Evolutionary conservation across 1,284 basidiomycete species (phyloP), one percentile per base, ranked within the genome.

Genomic region (Cryptococcus maquisensis): DNA sequence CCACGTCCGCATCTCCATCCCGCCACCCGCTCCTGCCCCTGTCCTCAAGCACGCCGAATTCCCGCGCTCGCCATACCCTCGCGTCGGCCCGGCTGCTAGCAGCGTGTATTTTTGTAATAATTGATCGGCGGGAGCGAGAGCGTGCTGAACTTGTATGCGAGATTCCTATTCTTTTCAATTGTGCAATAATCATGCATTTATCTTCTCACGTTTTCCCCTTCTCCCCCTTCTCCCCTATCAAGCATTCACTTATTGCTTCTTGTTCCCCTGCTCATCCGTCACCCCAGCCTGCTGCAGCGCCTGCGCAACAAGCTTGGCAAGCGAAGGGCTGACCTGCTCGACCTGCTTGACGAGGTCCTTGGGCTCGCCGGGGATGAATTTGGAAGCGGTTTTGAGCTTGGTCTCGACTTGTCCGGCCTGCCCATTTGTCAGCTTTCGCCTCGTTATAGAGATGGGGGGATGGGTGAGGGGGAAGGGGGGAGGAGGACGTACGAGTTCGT

Each of bases 281-380:
- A 68, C 46, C 32, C 66, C 65, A 18, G 65, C 67, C 56, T 70
- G 64, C 47, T 68, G 49, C 51, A 76, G 49, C 35, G 69, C 66
- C 52, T 72, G 63, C 37, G 66, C 58, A 18, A 76, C 50, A 4
- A 76, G 60, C 54, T 69, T 67, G 50, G 68, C 74, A 21, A 75
- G 44, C 3, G 67, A 62, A 9, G 74, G 74, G 37, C 65, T 68
- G 52, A 76, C 45, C 51, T 61, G 49, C 49, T 64, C 59, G 51
- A 75, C 67, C 57, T 69, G 55, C 39, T 68, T 57, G 62, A 73
- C 60, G 45, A 72, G 50, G 35, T 68, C 66, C 46, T 73, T 69
- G 39, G 69, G 64, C 48, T 75, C 66, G 37, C 65, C 66, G 20
- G 71, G 70, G 35, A 73, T 51, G 60, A 66, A 64, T 48, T 66